A percentile compares a stretch with the other conserved stretches of the same genome.
Conservation (phyloP, 805 yeast genomes). For the Candida vartiovaarae region DNA sequence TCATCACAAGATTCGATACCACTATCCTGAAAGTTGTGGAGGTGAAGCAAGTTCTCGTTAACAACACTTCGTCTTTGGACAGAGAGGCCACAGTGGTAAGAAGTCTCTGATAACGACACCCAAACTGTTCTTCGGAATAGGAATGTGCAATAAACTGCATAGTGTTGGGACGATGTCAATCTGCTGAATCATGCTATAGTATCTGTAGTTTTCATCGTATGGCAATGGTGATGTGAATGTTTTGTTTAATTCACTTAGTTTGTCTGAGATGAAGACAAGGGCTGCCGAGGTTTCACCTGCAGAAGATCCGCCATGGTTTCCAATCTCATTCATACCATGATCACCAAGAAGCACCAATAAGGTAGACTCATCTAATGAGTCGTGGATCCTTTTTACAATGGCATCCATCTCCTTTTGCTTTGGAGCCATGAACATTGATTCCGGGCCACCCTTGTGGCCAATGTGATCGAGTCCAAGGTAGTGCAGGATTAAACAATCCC, state of each 20-base stretch:
- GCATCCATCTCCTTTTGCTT: slow-evolving; percentile 86
- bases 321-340: slow-evolving; percentile 94
- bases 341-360: slow-evolving; percentile 80
- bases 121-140: slow-evolving; percentile 83
- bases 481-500: slow-evolving; percentile 89
- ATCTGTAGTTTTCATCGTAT: slow-evolving; percentile 41
- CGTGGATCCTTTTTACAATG: slow-evolving; percentile 48
- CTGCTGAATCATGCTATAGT: slow-evolving; percentile 49
- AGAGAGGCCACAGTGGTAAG: slow-evolving; percentile 42
- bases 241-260: slow-evolving; percentile 31
- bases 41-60: slow-evolving; percentile 51
- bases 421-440: slow-evolving; percentile 67
- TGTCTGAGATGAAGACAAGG: slow-evolving; percentile 59
- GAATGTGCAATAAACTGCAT: slow-evolving; percentile 68
- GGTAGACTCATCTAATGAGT: slow-evolving; percentile 40
- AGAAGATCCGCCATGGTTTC: slow-evolving; percentile 96
- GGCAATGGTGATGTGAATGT: slow-evolving; percentile 16
- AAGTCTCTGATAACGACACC: slow-evolving; percentile 64
- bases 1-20: slow-evolving; percentile 22
- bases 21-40: slow-evolving; percentile 35
- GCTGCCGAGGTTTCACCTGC: slow-evolving; percentile 89
- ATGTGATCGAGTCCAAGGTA: slow-evolving; percentile 94
- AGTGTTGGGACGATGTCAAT: slow-evolving; percentile 89
- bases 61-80: slow-evolving; percentile 31
- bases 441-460: slow-evolving; percentile 95